Evolutionary conservation across 345 rosid genomes (phyloP).

Genomic region (Euphorbia pulcherrima): DNA sequence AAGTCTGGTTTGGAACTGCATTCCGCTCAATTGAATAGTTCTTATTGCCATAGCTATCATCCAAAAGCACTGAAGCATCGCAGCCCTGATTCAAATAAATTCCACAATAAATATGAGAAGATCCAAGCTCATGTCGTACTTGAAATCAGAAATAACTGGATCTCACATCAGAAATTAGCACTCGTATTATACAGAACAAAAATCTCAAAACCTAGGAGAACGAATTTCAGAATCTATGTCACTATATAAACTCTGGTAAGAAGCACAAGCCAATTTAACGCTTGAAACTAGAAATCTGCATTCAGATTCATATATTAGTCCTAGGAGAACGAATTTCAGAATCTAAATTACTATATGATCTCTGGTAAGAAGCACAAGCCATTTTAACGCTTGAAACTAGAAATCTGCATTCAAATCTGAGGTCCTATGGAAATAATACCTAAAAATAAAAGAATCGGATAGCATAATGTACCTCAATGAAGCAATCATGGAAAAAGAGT

Average conservation of each 20-base stretch:
- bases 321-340: background rate
- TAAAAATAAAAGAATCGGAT: background rate
- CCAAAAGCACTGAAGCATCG: conserved; percentile 43
- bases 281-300: background rate
- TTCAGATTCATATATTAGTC: background rate
- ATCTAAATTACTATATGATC: background rate
- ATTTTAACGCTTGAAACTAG: background rate
- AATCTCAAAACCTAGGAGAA: background rate
- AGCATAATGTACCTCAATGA: conserved; percentile 37
- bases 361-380: background rate
- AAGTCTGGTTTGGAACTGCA: conserved; percentile 27
- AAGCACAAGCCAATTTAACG: background rate
- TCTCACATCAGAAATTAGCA: background rate
- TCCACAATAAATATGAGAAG: background rate
- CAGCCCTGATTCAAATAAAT: conserved; percentile 37
- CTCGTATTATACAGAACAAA: background rate
- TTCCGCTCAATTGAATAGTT: conserved; percentile 30
- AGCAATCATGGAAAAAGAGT: conserved; percentile 46
- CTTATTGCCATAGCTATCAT: conserved; percentile 31
- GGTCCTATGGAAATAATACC: background rate
- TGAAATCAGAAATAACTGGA: background rate
- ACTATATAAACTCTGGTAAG: background rate
- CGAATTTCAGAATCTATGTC: too few relatives aligned
- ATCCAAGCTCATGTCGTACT: background rate
- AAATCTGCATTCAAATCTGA: background rate